Base-by-base conservation (phyloP, 495 filamentous ascomycete species). In the Aspergillus baeticus region DNA sequence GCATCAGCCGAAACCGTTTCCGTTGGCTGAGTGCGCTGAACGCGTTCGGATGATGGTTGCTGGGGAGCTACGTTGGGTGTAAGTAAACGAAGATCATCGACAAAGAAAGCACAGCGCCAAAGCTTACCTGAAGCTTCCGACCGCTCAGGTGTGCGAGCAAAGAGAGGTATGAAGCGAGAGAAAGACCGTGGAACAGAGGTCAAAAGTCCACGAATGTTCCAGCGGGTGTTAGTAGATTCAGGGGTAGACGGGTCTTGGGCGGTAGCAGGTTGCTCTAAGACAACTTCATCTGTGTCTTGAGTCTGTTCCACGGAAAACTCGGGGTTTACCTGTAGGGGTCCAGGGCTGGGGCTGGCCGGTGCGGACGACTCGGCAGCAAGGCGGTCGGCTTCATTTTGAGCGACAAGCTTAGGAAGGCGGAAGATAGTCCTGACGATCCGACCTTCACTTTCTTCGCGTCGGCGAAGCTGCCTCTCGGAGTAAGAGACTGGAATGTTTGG, bases 401-500 rank as follows among this genome's bases (percentile, higher is more conserved):
- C 61, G 22, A 75, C 38, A 7, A 68, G 57, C n/a, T 71, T 51
- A 2, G 70, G 66, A n/a, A 75, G 38, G n/a, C 72, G 70, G n/a
- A 66, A 71, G 11, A 71, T 45, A 10, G 73, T 77, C 3, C 55
- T 56, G 21, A 68, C 59, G 18, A 77, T 65, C 5, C 68, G 64
- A 10, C 72, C 72, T 34, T 60, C 54, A 11, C 55, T 49, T 41
- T 73, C 67, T 1, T 45, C 64, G 10, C 58, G 59, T 20, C 70
- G 72, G 13, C 69, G 63, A 14, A 55, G 65, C n/a, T 67, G 58
- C 39, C 69, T 68, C 11, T 65, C 64, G 5, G 68, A 60, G 35
- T 68, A 68, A 6, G 71, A 59, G 33, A 38, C 66, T 49, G 44
- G 51, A 34, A 49, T 64, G 31, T 39, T 51, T 15, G 55, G 55